phyloP scores from a whole-genome alignment of 2,329 filamentous ascomycete genomes.

The Aspergillus neotritici region DNA sequence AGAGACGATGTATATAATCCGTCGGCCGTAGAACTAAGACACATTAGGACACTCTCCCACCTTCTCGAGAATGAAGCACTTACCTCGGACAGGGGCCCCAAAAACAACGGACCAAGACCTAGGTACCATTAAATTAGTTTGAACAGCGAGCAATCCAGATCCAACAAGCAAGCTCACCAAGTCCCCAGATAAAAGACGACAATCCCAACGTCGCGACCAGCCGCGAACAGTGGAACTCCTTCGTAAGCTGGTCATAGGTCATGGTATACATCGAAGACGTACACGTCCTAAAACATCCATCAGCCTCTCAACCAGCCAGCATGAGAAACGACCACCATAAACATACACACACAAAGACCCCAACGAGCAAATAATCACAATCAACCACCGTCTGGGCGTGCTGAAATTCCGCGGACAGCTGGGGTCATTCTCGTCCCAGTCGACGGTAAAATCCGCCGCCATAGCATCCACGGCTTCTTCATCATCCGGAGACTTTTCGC shows the following conservation, averaged over 20 bases:
- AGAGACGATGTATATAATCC: conserved; percentile 71
- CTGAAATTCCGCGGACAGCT: conserved; percentile 66
- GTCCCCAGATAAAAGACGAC: conserved; percentile 75
- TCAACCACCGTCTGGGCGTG: conserved; percentile 66
- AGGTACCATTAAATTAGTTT: conserved; percentile 9
- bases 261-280: conserved; percentile 84
- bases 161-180: conserved; percentile 43
- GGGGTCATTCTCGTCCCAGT: conserved; percentile 71
- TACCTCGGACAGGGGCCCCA: conserved; percentile 59
- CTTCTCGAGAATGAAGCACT: background rate
- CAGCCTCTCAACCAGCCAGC: conserved; percentile 1
- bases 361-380: conserved; percentile 66
- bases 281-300: conserved; percentile 57
- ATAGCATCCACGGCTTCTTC: conserved; percentile 16
- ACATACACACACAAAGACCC: conserved; percentile 80
- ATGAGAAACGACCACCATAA: background rate
- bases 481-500: conserved; percentile 8
- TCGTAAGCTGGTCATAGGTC: conserved; percentile 70
- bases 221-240: conserved; percentile 65
- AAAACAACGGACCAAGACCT: conserved; percentile 57
- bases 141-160: background rate
- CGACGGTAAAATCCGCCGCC: conserved; percentile 56
- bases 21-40: conserved; percentile 67
- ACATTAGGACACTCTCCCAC: background rate
- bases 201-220: conserved; percentile 74